Base-by-base conservation (phyloP, 495 filamentous ascomycete species). In the Lineolata rhizophorae region DNA sequence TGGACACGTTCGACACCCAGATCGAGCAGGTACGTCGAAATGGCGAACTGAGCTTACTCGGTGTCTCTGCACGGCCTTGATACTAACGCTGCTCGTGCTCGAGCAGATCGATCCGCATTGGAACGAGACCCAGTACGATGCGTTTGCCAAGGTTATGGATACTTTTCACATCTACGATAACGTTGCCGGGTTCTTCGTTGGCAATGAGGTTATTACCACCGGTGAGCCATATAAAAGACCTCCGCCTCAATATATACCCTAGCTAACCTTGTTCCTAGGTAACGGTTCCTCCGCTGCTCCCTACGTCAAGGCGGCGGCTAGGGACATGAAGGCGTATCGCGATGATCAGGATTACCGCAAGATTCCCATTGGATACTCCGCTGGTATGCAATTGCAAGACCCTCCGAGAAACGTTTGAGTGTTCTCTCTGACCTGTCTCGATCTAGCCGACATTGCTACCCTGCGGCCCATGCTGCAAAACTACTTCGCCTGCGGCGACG, bases 401-500 rank as follows among this genome's bases (percentile, higher is more conserved):
- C 27, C 21, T 30, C 24, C 24, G 10, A 26, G 17, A 2, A 6
- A 14, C 5, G 9, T 10, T n/a, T 2, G n/a, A n/a, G n/a, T n/a
- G n/a, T 28, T 18, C 15, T 9, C 22, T 12, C 6, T 22, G 18
- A 30, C 30, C 13, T 35, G n/a, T n/a, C n/a, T n/a, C n/a, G n/a
- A n/a, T n/a, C n/a, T n/a, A n/a, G n/a, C 27, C 20, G 82, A 92
- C 49, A 84, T 90, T 39, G 57, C 76, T 2, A 58, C 67, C 27
- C 65, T 87, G 26, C 71, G 82, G 13, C 81, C 82, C 20, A 80
- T 75, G 70, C 58, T 92, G 1, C 82, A 92, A 51, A 72, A 92
- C 46, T 92, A 92, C 50, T 56, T 92, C 20, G 74, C 76, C 8
- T 92, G 82, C 50, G 69, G 69, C 28, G 53, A 51, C 31, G 70